Evolutionary conservation across 2,329 filamentous ascomycete genomes (phyloP).

Genomic region (Verticillium dahliae): DNA sequence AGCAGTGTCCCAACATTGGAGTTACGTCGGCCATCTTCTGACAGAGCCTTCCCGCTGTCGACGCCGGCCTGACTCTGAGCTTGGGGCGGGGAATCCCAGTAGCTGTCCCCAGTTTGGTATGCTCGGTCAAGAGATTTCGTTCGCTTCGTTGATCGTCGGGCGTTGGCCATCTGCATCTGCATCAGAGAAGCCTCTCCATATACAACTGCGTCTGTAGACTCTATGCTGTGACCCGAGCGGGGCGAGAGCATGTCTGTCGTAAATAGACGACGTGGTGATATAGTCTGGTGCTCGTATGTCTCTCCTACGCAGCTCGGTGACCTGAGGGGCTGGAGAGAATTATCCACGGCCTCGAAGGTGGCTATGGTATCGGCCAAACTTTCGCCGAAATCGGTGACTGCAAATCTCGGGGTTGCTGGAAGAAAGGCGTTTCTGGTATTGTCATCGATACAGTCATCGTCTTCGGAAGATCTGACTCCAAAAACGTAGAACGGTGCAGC

Average conservation of each 20-base stretch:
- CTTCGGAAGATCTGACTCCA: slow-evolving; percentile 20
- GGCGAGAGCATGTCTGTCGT: slow-evolving; percentile 21
- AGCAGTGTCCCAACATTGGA: slow-evolving; percentile 16
- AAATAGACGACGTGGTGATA: slow-evolving; percentile 8
- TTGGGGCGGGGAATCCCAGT: slow-evolving; percentile 17
- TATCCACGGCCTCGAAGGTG: slow-evolving; percentile 7
- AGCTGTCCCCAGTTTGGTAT: slow-evolving; percentile 20
- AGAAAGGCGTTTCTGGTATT: neutral
- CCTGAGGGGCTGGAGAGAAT: slow-evolving; percentile 1
- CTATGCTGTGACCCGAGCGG: slow-evolving; percentile 25
- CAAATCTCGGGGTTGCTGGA: slow-evolving; percentile 17
- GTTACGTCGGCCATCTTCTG: slow-evolving; percentile 13
- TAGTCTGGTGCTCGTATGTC: slow-evolving; percentile 15
- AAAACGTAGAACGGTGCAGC: slow-evolving; percentile 42
- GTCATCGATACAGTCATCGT: neutral
- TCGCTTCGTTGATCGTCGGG: slow-evolving; percentile 17
- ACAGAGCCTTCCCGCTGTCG: slow-evolving; percentile 4
- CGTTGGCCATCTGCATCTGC: slow-evolving; percentile 20
- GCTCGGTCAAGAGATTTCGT: slow-evolving; percentile 31
- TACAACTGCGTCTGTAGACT: slow-evolving; percentile 27
- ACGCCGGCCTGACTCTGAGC: neutral
- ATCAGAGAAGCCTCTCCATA: slow-evolving; percentile 33
- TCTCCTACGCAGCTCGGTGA: slow-evolving; percentile 29
- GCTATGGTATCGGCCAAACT: slow-evolving; percentile 5
- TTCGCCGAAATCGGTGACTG: slow-evolving; percentile 21